A percentile compares a stretch with the other conserved stretches of the same genome.
Conservation (phyloP, 2,329 filamentous ascomycete species). For the Ophiognomonia clavigignenti-juglandacearum region DNA sequence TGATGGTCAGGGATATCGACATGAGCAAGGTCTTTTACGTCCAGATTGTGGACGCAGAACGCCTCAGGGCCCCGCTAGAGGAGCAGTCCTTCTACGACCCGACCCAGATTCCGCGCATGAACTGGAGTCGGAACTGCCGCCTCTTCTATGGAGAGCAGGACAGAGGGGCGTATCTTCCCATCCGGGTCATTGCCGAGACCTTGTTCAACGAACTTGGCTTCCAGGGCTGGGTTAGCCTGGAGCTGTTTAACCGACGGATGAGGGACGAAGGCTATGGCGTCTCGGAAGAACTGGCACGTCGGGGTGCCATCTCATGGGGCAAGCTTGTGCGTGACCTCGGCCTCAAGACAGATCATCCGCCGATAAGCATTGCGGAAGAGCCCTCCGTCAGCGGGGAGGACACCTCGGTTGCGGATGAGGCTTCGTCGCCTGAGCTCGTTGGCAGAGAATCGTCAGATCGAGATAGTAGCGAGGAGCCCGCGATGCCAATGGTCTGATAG, state of each 20-base stretch:
- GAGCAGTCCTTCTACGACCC: constrained; percentile 55
- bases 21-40: constrained; percentile 67
- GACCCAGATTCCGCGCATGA: constrained; percentile 63
- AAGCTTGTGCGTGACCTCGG: constrained; percentile 35
- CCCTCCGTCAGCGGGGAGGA: background rate
- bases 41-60: constrained; percentile 71
- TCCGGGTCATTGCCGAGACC: constrained; percentile 53
- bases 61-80: constrained; percentile 52
- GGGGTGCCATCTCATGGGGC: constrained; percentile 46
- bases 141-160: constrained; percentile 62
- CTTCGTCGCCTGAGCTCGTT: background rate
- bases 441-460: no score
- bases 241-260: constrained; percentile 62
- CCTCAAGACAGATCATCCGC: constrained; percentile 18
- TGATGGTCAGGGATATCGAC: constrained; percentile 44
- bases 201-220: constrained; percentile 62
- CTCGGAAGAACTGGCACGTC: constrained; percentile 44
- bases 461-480: background rate
- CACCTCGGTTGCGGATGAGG: background rate
- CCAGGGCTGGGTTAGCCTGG: constrained; percentile 66
- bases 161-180: constrained; percentile 63
- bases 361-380: background rate
- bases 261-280: constrained; percentile 43
- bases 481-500: no score
- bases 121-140: constrained; percentile 71